Conservation (phyloP, 306 rosid species). For the Cucurbita argyrosperma region DNA sequence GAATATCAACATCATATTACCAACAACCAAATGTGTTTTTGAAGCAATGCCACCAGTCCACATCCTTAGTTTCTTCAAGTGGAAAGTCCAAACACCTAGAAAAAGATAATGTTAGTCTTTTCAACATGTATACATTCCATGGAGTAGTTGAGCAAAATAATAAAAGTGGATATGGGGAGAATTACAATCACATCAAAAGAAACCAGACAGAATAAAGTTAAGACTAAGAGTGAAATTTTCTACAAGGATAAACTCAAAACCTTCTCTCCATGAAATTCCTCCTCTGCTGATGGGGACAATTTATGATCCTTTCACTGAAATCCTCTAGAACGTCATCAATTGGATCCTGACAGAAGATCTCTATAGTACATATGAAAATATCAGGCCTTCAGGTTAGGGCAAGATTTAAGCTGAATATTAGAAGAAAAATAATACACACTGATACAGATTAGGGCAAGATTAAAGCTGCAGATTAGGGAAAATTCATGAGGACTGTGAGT, state of each 20-base stretch:
- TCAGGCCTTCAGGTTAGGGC: not conserved
- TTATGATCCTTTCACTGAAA: not conserved
- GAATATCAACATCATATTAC: no score
- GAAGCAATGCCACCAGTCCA: constrained; percentile 32
- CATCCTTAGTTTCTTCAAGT: constrained; percentile 63
- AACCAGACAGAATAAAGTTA: not conserved
- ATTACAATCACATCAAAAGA: not conserved
- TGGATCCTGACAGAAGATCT: no score
- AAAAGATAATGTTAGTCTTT: no score
- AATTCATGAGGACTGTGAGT: no score
- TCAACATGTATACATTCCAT: not conserved
- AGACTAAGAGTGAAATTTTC: not conserved
- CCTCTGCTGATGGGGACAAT: not conserved
- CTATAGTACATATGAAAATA: not conserved
- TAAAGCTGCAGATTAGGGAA: not conserved
- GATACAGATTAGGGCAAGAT: not conserved
- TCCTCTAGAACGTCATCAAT: no score
- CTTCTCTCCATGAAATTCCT: not conserved
- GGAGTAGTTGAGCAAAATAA: not conserved
- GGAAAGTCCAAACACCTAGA: not conserved
- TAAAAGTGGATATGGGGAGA: not conserved
- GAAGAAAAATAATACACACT: not conserved
- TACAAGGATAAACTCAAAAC: not conserved
- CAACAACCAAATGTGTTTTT: no score
- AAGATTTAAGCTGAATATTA: no score